Evolutionary conservation across 495 filamentous ascomycete genomes (phyloP).

Genomic region (Cairneyella variabilis): DNA sequence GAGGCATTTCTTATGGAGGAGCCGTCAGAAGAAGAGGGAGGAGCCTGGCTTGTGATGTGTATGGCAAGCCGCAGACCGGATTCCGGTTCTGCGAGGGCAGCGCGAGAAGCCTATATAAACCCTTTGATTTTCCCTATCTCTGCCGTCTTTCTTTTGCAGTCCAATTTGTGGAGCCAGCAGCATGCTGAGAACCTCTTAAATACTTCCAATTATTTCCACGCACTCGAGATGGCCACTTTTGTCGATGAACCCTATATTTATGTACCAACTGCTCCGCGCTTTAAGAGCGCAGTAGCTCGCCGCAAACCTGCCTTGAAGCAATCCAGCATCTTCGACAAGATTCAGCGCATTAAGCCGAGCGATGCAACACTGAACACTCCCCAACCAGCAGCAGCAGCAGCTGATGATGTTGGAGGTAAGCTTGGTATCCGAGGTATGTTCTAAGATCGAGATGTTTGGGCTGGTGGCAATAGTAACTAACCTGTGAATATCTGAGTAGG

Average conservation of each 20-base stretch:
- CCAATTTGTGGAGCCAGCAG: constrained; percentile 5
- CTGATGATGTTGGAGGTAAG: constrained; percentile 6
- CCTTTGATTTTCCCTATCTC: constrained; percentile 3
- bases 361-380: constrained; percentile 8
- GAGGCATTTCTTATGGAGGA: constrained; percentile 6
- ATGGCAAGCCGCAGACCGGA: constrained; percentile 1
- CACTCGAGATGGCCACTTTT: constrained; percentile 17
- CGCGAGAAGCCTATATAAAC: constrained; percentile 10
- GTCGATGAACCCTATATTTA: constrained; percentile 15
- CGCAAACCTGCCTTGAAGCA: constrained; percentile 8
- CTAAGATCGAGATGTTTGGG: constrained; percentile 14
- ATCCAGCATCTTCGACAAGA: neutral
- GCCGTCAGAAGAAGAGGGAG: neutral
- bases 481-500: constrained; percentile 10
- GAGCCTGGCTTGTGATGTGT: neutral
- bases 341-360: constrained; percentile 7
- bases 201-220: constrained; percentile 12
- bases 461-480: constrained; percentile 15
- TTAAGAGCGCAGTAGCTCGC: constrained; percentile 11
- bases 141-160: constrained; percentile 3
- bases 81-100: constrained; percentile 13
- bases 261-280: constrained; percentile 18
- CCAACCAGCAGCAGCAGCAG: constrained; percentile 14
- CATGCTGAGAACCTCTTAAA: constrained; percentile 5
- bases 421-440: constrained; percentile 15